Percentiles rank a stretch among this genome's conserved stretches.
phyloP scores from a whole-genome alignment of 2,329 filamentous ascomycete species.

The Macrophomina phaseolina region DNA sequence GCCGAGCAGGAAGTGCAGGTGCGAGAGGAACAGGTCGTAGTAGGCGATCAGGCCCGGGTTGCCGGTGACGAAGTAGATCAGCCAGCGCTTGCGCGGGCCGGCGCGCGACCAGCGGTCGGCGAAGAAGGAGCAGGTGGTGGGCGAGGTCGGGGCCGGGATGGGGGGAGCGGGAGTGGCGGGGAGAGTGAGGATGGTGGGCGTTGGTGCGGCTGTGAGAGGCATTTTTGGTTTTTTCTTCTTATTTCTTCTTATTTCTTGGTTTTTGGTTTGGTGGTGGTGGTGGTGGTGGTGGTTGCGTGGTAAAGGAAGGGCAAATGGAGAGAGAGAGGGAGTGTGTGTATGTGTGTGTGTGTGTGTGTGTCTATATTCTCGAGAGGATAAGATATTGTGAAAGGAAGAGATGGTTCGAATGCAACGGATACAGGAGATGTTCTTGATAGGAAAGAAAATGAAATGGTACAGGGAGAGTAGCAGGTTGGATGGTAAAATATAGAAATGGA shows the following conservation, averaged over 20 bases:
- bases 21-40: conserved; percentile 70
- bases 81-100: conserved; percentile 38
- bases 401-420: too few species aligned
- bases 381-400: not conserved
- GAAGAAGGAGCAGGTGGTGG: conserved; percentile 10
- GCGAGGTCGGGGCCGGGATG: conserved; percentile 1
- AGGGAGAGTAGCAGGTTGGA: too few species aligned
- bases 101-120: not conserved
- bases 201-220: not conserved
- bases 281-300: not conserved
- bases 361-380: too few species aligned
- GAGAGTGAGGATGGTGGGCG: conserved; percentile 10
- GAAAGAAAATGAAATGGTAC: too few species aligned
- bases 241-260: too few species aligned
- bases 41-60: conserved; percentile 79
- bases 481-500: too few species aligned
- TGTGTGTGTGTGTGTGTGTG: too few species aligned
- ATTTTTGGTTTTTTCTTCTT: not conserved
- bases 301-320: not conserved
- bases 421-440: too few species aligned
- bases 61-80: conserved; percentile 76
- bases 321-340: not conserved
- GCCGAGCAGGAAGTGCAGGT: conserved; percentile 62
- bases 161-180: not conserved
- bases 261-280: too few species aligned